Conservation (phyloP, 441 rosid species). For the Manihot esculenta region DNA sequence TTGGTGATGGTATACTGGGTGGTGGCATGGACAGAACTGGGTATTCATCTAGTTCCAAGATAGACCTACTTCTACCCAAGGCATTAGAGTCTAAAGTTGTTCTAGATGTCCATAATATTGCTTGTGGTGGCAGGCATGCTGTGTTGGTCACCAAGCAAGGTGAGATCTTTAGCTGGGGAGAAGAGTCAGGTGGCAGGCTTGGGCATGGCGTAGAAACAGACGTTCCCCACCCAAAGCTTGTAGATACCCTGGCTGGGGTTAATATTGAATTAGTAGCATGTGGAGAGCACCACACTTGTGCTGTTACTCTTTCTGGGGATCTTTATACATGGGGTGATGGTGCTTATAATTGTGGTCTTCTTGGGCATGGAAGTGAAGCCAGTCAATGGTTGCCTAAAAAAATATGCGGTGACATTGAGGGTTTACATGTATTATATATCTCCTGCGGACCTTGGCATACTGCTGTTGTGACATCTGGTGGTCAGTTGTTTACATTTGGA, state of each 20-base stretch:
- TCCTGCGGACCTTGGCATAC: slow-evolving; percentile 98
- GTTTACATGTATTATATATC: slow-evolving; percentile 53
- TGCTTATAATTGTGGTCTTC: slow-evolving; percentile 56
- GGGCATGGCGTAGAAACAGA: slow-evolving; percentile 77
- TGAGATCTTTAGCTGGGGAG: slow-evolving; percentile 87
- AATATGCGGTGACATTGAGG: slow-evolving; percentile 62
- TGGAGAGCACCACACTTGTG: slow-evolving; percentile 85
- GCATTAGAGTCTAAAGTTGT: slow-evolving; percentile 61
- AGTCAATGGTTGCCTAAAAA: slow-evolving; percentile 86
- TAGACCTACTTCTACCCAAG: slow-evolving; percentile 63
- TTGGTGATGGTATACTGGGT: slow-evolving; percentile 52
- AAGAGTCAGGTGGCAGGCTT: slow-evolving; percentile 80
- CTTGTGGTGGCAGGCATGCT: slow-evolving; percentile 83
- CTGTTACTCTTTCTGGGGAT: slow-evolving; percentile 77
- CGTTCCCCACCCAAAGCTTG: slow-evolving; percentile 61
- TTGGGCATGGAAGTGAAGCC: slow-evolving; percentile 85
- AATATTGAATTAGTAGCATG: slow-evolving; percentile 73
- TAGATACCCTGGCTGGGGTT: slow-evolving; percentile 54
- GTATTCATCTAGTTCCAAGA: slow-evolving; percentile 31
- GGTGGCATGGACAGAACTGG: slow-evolving; percentile 38
- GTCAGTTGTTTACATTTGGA: slow-evolving; percentile 86
- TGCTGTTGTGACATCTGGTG: slow-evolving; percentile 70
- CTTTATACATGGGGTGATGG: slow-evolving; percentile 96
- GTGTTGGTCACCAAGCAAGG: slow-evolving; percentile 79
- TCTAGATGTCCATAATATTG: slow-evolving; percentile 64